A percentile compares a stretch with the other conserved stretches of the same genome.
Conservation (phyloP, 1,139 yeast genomes). For the Yamadazyma jaroonii region DNA sequence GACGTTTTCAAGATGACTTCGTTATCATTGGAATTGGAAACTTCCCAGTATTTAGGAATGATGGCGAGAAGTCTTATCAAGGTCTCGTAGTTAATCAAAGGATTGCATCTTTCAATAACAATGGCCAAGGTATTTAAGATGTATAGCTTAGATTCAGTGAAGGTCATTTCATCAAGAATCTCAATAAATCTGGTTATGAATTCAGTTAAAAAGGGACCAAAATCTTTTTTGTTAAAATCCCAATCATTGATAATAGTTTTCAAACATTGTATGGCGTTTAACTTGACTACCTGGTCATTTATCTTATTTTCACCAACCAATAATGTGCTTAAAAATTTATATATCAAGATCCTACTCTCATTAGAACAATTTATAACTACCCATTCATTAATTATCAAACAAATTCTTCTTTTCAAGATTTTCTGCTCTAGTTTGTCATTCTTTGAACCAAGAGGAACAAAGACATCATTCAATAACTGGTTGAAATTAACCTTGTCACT, state of each 20-base stretch:
- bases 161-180: constrained; percentile 45
- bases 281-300: constrained; percentile 71
- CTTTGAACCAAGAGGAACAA: constrained; percentile 65
- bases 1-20: constrained; percentile 74
- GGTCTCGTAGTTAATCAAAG: constrained; percentile 51
- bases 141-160: constrained; percentile 73
- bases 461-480: constrained; percentile 50
- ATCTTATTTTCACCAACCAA: constrained; percentile 36
- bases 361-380: constrained; percentile 60
- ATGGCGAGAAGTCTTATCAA: constrained; percentile 54
- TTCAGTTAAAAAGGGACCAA: constrained; percentile 60
- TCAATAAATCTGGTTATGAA: constrained; percentile 49
- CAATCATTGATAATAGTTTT: constrained; percentile 76
- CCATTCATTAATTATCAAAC: constrained; percentile 82
- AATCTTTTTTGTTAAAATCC: constrained; percentile 70
- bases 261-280: constrained; percentile 74
- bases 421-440: constrained; percentile 47
- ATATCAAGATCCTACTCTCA: constrained; percentile 58
- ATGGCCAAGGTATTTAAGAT: constrained; percentile 66
- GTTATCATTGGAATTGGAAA: constrained; percentile 41
- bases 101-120: constrained; percentile 63
- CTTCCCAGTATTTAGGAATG: constrained; percentile 77
- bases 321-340: constrained; percentile 49
- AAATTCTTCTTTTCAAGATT: constrained; percentile 73
- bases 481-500: constrained; percentile 66